Base-by-base conservation (phyloP, 2,329 filamentous ascomycete species). In the Fusarium clavum region DNA sequence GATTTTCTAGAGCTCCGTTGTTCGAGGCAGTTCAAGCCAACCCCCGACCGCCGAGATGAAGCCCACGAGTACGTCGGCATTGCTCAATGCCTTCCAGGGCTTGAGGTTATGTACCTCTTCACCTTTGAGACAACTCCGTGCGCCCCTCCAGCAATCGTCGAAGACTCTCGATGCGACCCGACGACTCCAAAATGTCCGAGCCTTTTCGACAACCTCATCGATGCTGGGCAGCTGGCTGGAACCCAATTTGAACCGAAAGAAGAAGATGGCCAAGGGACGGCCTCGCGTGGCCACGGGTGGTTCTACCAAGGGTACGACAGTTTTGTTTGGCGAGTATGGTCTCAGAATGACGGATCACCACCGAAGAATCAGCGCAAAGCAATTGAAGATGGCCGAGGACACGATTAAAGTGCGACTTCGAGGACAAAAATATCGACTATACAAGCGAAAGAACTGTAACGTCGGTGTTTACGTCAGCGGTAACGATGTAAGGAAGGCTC, bases 311-410 rank as follows among this genome's bases (percentile, higher is more conserved):
- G 96, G 96, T 73, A 99, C 96, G 38, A 98, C 95, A 0, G 92
- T 99, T 22, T 90, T 97, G 61, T 98, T 94, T 94, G 96, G 96
- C 58, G 94, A 98, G 80, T 99, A 94, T 79, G 96, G 96, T 11
- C 84, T 99, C 73, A 92, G 96, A 61, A 96, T 99, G 90, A 90
- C 87, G 69, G 96, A 99, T 81, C 93, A 97, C 80, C 92, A 98
- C 82, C 92, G 96, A 61, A 90, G 96, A 77, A 93, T 99, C 79
- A 94, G 92, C 73, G 93, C 96, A 25, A 85, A 89, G 71, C 93
- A 97, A 75, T 87, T 99, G 69, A 94, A 94, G 82, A 91, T 94
- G 77, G 96, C 94, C 67, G 94, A 97, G 78, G 94, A 98, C 74
- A 96, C 95, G 4, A 98, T 99, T 81, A 95, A 94, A 80, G 89